These are phyloP conservation scores for Lecanicillium sp. DNA, from an alignment of 2,329 filamentous ascomycete species.

Conservation along the genomic window DNA sequence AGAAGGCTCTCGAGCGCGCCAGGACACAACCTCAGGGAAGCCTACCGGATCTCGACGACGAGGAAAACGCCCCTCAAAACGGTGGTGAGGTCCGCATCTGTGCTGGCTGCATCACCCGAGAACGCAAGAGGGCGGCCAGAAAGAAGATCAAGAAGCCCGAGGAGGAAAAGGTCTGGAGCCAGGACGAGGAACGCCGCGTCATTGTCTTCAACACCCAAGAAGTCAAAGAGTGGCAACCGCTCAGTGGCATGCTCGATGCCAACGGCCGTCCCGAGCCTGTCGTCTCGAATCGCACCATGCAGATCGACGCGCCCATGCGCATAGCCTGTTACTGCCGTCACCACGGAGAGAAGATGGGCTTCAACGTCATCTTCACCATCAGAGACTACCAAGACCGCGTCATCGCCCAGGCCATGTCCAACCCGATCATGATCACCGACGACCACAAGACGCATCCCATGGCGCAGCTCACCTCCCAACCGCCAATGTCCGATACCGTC, in stretches of 20 bases:
- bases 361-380: constrained; percentile 89
- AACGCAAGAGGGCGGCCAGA: constrained; percentile 81
- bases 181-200: constrained; percentile 72
- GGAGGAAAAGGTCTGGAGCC: constrained; percentile 81
- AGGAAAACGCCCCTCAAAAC: constrained; percentile 69
- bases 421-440: constrained; percentile 93
- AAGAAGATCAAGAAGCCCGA: constrained; percentile 93
- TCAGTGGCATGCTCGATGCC: constrained; percentile 43
- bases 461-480: constrained; percentile 23
- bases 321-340: constrained; percentile 97
- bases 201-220: constrained; percentile 90
- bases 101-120: constrained; percentile 80
- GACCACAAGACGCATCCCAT: constrained; percentile 80
- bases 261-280: constrained; percentile 40
- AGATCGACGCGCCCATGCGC: constrained; percentile 84
- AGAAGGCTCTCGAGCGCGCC: constrained; percentile 59
- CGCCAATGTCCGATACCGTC: constrained; percentile 24
- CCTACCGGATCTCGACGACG: constrained; percentile 41
- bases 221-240: constrained; percentile 73
- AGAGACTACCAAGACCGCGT: constrained; percentile 73
- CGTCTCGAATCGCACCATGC: constrained; percentile 55
- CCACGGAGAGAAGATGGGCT: constrained; percentile 88
- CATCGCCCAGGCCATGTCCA: constrained; percentile 77
- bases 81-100: constrained; percentile 95
- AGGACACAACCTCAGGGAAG: constrained; percentile 34